Percentiles rank a stretch among this genome's conserved stretches.
phyloP scores from a whole-genome alignment of 371 early-diverging fungal species.

The Mucor plumbeus region DNA sequence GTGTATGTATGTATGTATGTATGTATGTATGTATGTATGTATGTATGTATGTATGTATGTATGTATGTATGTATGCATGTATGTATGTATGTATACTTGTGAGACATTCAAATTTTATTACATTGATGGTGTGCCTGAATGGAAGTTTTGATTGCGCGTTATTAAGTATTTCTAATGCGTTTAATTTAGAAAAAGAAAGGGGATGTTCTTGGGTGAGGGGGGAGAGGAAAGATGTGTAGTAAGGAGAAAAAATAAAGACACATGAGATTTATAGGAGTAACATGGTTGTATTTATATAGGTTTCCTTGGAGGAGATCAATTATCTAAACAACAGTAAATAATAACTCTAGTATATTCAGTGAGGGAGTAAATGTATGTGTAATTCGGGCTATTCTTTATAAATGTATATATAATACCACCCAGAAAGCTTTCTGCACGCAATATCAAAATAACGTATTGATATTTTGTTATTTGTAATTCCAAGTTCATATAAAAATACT shows the following conservation, averaged over 20 bases:
- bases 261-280: conserved; percentile 7
- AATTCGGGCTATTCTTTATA: too few relatives aligned
- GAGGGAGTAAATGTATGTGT: too few relatives aligned
- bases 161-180: conserved; percentile 6
- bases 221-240: not conserved
- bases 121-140: not conserved
- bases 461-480: not conserved
- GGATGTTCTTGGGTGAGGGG: not conserved
- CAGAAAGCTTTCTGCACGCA: not conserved
- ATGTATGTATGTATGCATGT: too few relatives aligned
- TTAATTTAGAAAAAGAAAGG: conserved; percentile 5
- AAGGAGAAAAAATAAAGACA: not conserved
- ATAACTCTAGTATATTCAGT: too few relatives aligned
- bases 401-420: not conserved
- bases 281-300: too few relatives aligned
- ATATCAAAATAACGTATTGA: too few relatives aligned
- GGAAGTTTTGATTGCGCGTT: not conserved
- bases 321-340: not conserved
- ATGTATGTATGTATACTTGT: too few relatives aligned
- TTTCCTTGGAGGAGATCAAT: not conserved
- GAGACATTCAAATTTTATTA: conserved; percentile 5
- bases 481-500: not conserved
- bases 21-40: too few relatives aligned
- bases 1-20: too few relatives aligned
- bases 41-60: too few relatives aligned